These are phyloP conservation scores for Peziza echinospora DNA, from an alignment of 495 filamentous ascomycete genomes.

Conservation along the genomic window DNA sequence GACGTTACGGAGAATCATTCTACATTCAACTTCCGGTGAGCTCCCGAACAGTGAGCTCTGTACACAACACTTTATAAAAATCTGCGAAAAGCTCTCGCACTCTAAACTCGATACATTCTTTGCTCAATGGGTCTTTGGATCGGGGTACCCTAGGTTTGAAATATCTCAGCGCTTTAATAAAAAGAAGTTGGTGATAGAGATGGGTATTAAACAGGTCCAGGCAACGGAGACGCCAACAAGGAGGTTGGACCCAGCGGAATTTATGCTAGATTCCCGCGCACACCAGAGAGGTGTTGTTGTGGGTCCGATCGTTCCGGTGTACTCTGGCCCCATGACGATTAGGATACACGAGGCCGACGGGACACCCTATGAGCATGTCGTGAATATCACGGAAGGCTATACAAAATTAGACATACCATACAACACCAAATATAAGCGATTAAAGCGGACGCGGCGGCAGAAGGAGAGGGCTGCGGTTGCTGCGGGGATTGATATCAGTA, in stretches of 20 bases:
- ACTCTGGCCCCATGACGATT: slow-evolving; percentile 91
- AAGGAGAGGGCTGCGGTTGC: slow-evolving; percentile 51
- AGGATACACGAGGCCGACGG: slow-evolving; percentile 97
- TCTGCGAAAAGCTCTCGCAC: slow-evolving; percentile 71
- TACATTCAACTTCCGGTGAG: slow-evolving; percentile 59
- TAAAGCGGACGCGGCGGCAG: slow-evolving; percentile 78
- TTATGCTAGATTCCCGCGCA: slow-evolving; percentile 67
- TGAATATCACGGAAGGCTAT: slow-evolving; percentile 69
- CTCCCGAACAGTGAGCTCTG: slow-evolving; percentile 50
- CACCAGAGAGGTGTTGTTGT: slow-evolving; percentile 46
- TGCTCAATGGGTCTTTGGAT: slow-evolving; percentile 73
- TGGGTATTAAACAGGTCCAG: slow-evolving; percentile 71
- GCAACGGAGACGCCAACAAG: slow-evolving; percentile 24
- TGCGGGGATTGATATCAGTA: slow-evolving; percentile 34
- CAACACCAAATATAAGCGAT: slow-evolving; percentile 95
- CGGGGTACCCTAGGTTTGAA: slow-evolving; percentile 68
- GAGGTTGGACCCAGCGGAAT: slow-evolving; percentile 29
- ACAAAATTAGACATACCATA: slow-evolving; percentile 86
- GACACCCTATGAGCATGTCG: slow-evolving; percentile 94
- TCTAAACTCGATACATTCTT: slow-evolving; percentile 72
- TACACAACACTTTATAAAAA: slow-evolving; percentile 49
- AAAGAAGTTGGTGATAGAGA: slow-evolving; percentile 87
- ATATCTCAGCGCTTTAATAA: slow-evolving; percentile 87
- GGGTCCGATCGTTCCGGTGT: slow-evolving; percentile 35
- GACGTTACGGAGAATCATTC: slow-evolving; percentile 60